Percentiles rank a stretch among this genome's conserved stretches.
Conservation (phyloP, 2,329 filamentous ascomycete species). For the Thielaviopsis musarum region DNA sequence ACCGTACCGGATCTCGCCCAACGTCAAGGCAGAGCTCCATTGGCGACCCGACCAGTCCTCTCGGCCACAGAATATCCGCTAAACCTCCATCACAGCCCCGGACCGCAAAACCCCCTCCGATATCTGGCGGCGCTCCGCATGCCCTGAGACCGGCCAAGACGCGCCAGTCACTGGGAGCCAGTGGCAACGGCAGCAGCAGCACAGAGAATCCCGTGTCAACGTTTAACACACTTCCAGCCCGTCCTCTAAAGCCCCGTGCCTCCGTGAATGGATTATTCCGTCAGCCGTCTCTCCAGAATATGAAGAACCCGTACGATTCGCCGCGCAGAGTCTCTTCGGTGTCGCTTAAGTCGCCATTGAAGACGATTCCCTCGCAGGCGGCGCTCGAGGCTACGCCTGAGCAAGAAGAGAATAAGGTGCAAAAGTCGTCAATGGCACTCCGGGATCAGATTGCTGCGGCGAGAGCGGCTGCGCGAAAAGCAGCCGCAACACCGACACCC, state of each 20-base stretch:
- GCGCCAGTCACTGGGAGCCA: background rate
- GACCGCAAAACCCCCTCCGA: slow-evolving; percentile 25
- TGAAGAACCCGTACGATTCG: slow-evolving; percentile 18
- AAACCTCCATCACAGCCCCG: slow-evolving; percentile 26
- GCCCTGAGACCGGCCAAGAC: slow-evolving; percentile 22
- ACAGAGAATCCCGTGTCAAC: slow-evolving; percentile 18
- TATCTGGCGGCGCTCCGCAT: slow-evolving; percentile 29
- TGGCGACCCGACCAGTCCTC: slow-evolving; percentile 27
- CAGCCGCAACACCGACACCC: slow-evolving; percentile 22
- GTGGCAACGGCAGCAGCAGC: background rate
- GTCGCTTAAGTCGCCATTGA: slow-evolving; percentile 9
- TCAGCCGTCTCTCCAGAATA: slow-evolving; percentile 33
- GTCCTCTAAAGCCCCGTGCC: slow-evolving; percentile 32
- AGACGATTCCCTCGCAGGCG: background rate
- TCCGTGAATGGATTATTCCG: slow-evolving; percentile 36
- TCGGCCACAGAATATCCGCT: slow-evolving; percentile 27
- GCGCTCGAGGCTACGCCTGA: slow-evolving; percentile 5
- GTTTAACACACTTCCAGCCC: slow-evolving; percentile 29
- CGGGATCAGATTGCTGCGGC: slow-evolving; percentile 88
- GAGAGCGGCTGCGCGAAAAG: slow-evolving; percentile 58
- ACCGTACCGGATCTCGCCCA: slow-evolving; percentile 17
- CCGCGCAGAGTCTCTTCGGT: slow-evolving; percentile 12
- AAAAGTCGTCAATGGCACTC: slow-evolving; percentile 62
- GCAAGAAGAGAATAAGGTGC: slow-evolving; percentile 14
- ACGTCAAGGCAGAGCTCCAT: slow-evolving; percentile 6